Evolutionary conservation across 1,139 yeast species (phyloP).

Genomic region (Arxiozyma bovina): DNA sequence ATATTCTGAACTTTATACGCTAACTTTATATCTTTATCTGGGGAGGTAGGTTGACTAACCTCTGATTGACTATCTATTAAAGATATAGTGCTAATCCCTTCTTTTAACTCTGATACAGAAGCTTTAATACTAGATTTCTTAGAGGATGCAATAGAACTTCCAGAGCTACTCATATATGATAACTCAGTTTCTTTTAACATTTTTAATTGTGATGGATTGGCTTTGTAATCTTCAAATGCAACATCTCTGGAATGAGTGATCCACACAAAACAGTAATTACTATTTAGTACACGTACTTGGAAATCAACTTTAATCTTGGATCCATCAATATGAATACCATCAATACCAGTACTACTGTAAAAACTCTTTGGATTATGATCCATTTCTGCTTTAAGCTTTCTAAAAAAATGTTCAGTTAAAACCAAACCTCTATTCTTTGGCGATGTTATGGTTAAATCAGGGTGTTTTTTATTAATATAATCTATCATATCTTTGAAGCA

Average conservation of each 20-base stretch:
- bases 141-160: conserved; percentile 24
- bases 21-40: conserved; percentile 1
- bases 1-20: neutral
- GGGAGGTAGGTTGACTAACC: neutral
- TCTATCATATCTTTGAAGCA: conserved; percentile 49
- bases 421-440: conserved; percentile 44
- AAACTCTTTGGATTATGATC: conserved; percentile 32
- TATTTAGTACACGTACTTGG: conserved; percentile 64
- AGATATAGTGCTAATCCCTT: neutral
- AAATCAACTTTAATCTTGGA: conserved; percentile 59
- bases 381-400: conserved; percentile 41
- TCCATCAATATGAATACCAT: conserved; percentile 67
- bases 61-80: neutral
- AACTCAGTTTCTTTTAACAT: conserved; percentile 33
- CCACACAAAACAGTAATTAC: conserved; percentile 64
- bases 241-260: conserved; percentile 63
- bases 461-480: conserved; percentile 40
- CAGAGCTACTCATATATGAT: conserved; percentile 27
- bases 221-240: conserved; percentile 24
- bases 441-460: conserved; percentile 32
- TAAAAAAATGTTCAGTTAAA: conserved; percentile 81
- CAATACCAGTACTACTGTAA: conserved; percentile 55
- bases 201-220: conserved; percentile 33
- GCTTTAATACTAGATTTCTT: conserved; percentile 18
- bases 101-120: conserved; percentile 10